A percentile compares a stretch with the other conserved stretches of the same genome.
These are phyloP conservation scores for Blastobotrys attinorum DNA, from an alignment of 805 yeast species.

Conservation along the genomic window DNA sequence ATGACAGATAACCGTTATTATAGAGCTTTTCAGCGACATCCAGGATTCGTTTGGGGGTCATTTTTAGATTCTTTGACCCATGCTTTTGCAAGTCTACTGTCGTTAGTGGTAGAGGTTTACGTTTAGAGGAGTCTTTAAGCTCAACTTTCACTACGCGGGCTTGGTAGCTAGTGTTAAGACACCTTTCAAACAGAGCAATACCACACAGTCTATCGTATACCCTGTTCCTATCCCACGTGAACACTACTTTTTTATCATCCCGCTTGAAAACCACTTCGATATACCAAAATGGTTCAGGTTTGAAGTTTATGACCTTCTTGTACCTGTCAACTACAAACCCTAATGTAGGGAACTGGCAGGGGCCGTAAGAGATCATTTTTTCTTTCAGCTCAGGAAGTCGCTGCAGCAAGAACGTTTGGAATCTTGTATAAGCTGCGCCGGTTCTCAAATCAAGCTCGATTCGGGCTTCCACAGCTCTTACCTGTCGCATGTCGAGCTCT, in stretches of 20 bases:
- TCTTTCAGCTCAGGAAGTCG: constrained; percentile 13
- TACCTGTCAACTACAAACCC: constrained; percentile 95
- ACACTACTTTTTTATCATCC: constrained; percentile 25
- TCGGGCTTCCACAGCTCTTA: constrained; percentile 79
- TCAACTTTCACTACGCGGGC: constrained; percentile 26
- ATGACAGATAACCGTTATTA: constrained; percentile 78
- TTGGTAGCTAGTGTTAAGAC: constrained; percentile 36
- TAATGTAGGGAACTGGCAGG: constrained; percentile 93
- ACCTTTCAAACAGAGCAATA: constrained; percentile 56
- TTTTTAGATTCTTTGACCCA: constrained; percentile 64
- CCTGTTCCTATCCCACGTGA: constrained; percentile 67
- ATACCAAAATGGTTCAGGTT: constrained; percentile 76
- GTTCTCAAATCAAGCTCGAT: constrained; percentile 82
- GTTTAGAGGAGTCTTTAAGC: constrained; percentile 61
- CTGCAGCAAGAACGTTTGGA: constrained; percentile 45
- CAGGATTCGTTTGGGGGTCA: constrained; percentile 75
- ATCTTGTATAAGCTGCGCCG: constrained; percentile 82
- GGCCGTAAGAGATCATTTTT: constrained; percentile 67
- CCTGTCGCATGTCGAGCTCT: constrained; percentile 55
- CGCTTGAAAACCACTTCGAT: constrained; percentile 42
- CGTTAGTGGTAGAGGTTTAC: constrained; percentile 83
- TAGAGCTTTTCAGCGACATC: constrained; percentile 76
- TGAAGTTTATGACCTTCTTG: constrained; percentile 61
- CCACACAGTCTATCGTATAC: constrained; percentile 68
- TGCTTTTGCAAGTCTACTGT: constrained; percentile 89